These are phyloP conservation scores for Angophora floribunda DNA, from an alignment of 345 rosid species.

Conservation along the genomic window DNA sequence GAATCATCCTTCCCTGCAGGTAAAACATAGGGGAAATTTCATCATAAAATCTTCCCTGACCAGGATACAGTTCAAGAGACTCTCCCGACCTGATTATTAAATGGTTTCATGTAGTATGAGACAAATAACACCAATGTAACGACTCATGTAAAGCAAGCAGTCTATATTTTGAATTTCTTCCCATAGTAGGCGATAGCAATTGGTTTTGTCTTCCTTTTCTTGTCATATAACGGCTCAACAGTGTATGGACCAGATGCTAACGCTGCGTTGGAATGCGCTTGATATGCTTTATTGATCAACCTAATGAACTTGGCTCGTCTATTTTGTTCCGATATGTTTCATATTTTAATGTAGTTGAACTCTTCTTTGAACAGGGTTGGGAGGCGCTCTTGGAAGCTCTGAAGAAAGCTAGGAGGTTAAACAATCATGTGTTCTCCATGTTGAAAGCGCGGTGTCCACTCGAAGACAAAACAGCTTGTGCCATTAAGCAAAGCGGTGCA, in stretches of 20 bases:
- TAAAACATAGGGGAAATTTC: conserved; percentile 3
- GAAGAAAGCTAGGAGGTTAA: conserved; percentile 94
- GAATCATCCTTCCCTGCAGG: conserved; percentile 59
- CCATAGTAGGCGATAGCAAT: not conserved
- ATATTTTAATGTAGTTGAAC: not conserved
- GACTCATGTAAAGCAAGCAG: not conserved
- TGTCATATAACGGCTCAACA: not conserved
- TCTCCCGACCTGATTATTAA: not conserved
- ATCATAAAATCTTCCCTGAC: not conserved
- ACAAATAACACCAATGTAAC: not conserved
- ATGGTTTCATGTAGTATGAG: not conserved
- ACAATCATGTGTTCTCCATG: conserved; percentile 97
- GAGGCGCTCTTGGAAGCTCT: conserved; percentile 82
- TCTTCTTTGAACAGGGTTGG: conserved; percentile 59
- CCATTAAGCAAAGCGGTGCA: conserved; percentile 94
- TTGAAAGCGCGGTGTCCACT: conserved; percentile 97
- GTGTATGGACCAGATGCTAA: not conserved
- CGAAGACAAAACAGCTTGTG: conserved; percentile 93
- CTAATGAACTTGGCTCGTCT: not conserved
- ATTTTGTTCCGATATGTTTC: not conserved
- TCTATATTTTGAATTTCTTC: not conserved
- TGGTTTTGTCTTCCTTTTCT: not conserved
- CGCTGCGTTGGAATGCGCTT: not conserved
- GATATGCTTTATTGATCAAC: not conserved
- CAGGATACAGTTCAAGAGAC: not conserved